Percentiles rank a stretch among this genome's conserved stretches.
Evolutionary conservation across 441 rosid species (phyloP).

Genomic region (Omphalea diandra): DNA sequence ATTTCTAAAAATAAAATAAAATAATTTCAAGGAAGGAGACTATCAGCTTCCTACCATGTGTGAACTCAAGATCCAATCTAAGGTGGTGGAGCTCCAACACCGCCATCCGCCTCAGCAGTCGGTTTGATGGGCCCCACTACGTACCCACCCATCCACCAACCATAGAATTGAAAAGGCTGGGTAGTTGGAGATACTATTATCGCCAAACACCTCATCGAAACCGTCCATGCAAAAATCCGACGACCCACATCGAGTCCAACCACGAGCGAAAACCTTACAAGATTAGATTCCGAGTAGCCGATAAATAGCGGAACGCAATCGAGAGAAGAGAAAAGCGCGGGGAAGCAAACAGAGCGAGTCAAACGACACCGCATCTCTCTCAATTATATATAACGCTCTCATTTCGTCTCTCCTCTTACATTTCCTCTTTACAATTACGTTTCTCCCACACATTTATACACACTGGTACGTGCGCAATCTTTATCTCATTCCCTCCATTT

Average conservation of each 20-base stretch:
- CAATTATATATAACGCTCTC: neutral
- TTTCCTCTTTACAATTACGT: neutral
- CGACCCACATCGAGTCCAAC: neutral
- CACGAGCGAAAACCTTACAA: neutral
- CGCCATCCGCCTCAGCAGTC: neutral
- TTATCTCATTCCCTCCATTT: neutral
- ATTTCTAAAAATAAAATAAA: neutral
- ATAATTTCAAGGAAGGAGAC: neutral
- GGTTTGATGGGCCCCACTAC: conserved; percentile 25
- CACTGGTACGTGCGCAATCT: neutral
- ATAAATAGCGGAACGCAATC: neutral
- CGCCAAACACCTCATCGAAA: conserved; percentile 1
- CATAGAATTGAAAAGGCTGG: neutral
- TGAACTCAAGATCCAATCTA: conserved; percentile 15
- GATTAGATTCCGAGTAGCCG: neutral
- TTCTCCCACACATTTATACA: neutral
- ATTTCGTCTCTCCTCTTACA: neutral
- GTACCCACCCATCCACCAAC: conserved; percentile 13
- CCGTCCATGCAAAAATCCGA: neutral
- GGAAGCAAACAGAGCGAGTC: conserved; percentile 28
- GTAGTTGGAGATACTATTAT: conserved; percentile 1
- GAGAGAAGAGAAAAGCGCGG: conserved; percentile 25
- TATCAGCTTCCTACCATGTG: neutral
- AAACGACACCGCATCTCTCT: conserved; percentile 13
- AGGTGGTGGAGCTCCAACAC: conserved; percentile 13